phyloP scores from a whole-genome alignment of 768 basidiomycete genomes.

The Calocera cornea region DNA sequence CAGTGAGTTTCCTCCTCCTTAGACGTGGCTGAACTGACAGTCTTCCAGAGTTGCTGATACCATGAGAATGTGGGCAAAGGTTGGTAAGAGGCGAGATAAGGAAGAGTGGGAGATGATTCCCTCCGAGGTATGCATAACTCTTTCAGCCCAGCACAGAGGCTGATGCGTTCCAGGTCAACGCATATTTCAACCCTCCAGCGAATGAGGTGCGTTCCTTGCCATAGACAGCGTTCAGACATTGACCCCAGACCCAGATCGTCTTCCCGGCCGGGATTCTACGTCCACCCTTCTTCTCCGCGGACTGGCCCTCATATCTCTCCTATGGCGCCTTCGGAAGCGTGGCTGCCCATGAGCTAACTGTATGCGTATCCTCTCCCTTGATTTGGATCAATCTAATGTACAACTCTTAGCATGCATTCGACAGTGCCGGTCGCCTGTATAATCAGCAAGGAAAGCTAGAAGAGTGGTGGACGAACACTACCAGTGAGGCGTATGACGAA shows the following conservation, averaged over 20 bases:
- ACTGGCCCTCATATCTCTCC: conserved; percentile 79
- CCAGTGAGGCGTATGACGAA: conserved; percentile 67
- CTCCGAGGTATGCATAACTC: conserved; percentile 29
- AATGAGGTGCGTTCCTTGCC: conserved; percentile 49
- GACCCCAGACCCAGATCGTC: conserved; percentile 46
- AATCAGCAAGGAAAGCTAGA: conserved; percentile 78
- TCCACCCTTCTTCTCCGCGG: conserved; percentile 74
- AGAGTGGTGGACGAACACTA: conserved; percentile 87
- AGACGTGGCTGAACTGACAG: not conserved
- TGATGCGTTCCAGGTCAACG: conserved; percentile 42
- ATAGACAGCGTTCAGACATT: conserved; percentile 9
- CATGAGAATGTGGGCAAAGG: conserved; percentile 55
- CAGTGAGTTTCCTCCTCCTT: conserved; percentile 30
- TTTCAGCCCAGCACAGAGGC: no score
- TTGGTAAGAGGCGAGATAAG: conserved; percentile 56
- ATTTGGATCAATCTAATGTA: not conserved
- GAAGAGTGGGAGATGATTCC: conserved; percentile 83
- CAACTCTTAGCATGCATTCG: conserved; percentile 64
- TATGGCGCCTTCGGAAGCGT: conserved; percentile 91
- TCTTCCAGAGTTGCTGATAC: conserved; percentile 40
- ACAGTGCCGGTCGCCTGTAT: conserved; percentile 78
- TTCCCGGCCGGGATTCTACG: conserved; percentile 95
- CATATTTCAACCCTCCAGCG: conserved; percentile 74
- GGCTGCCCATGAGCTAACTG: conserved; percentile 83
- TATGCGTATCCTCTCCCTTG: conserved; percentile 25